Base-by-base conservation (phyloP, 805 yeast genomes). In the Zygoascus tannicola region DNA sequence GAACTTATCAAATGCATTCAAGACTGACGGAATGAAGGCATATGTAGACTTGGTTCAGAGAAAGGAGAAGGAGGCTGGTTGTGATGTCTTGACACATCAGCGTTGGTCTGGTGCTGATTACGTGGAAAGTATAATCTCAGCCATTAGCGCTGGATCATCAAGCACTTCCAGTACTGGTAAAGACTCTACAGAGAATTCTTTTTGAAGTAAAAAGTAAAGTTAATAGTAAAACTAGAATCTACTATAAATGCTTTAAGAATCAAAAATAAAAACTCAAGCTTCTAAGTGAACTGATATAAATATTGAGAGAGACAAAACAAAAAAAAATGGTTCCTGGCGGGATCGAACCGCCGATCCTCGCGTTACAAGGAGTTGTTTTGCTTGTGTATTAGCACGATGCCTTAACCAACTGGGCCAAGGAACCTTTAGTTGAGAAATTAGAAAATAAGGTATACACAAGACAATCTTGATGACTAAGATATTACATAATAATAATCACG, bases 91-190 rank as follows among this genome's bases (percentile, higher is more conserved):
- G 50, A 76, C 78, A 5, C 81, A 76, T 51, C 81, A 76, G 55
- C 71, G 68, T 49, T 76, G 81, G 81, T 72, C 78, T 3, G 81
- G 81, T 4, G 77, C 77, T n/a, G 70, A 71, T 52, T 73, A 74
- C 51, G 56, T 67, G 23, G 80, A 76, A 50, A 60, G 67, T 8
- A 56, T 74, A 16, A 57, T 70, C 46, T 63, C 62, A 35, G 57
- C 67, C 19, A 67, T 72, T 2, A 69, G 68, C 42, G 68, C 71
- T 12, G 70, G 75, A 4, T 63, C 71, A 14, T 62, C 70, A 1
- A 65, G 65, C 32, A 69, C 75, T 5, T 64, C 68, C 22, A 64
- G 71, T 3, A 56, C 62, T 7, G 75, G 76, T 3, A 59, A 60
- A 4, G 70, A 63, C 28, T 68, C 68, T 35, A 72, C 76, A 3